Base-by-base conservation (phyloP, 2,329 filamentous ascomycete species). In the Fusarium citri region DNA sequence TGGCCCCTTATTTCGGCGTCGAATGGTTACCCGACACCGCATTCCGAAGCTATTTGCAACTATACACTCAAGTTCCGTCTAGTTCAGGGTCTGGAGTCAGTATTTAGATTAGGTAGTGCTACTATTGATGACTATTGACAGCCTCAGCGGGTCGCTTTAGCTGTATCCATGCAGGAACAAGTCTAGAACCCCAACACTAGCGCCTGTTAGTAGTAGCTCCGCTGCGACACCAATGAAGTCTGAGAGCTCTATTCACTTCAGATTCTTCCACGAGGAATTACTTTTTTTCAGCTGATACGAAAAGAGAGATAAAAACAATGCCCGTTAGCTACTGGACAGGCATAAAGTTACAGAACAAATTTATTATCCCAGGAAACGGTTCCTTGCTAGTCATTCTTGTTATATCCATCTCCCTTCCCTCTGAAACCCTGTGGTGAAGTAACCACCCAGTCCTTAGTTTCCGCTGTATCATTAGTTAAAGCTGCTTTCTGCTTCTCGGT, bases 71-170 rank as follows among this genome's bases (percentile, higher is more conserved):
- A 20, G 23, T 20, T 2, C 3, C 8, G 8, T 20, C 6, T 47
- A 28, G n/a, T 20, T n/a, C 45, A 28, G 18, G 25, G 10, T 20
- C 25, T 15, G 26, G 23, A 16, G 23, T 45, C 42, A 45, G 42
- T 45, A 45, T 45, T 45, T 45, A 45, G 22, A 45, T 45, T 45
- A 45, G 9, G 5, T 25, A 25, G 11, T 28, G 45, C 25, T 9
- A 47, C 25, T 47, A 47, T 28, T 28, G 45, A 28, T 28, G 6
- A 47, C 45, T 28, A 47, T 47, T 47, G 45, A 47, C 25, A 28
- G 18, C 43, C 43, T 20, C 43, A 47, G 43, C 43, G 25, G 23
- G 16, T 8, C 10, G 7, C 26, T 47, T 9, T 28, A 47, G 11
- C 12, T 28, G 18, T 47, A 28, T 47, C 8, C 12, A 28, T 47